These are phyloP conservation scores for Botrytis fabae DNA, from an alignment of 2,329 filamentous ascomycete species.

Conservation along the genomic window DNA sequence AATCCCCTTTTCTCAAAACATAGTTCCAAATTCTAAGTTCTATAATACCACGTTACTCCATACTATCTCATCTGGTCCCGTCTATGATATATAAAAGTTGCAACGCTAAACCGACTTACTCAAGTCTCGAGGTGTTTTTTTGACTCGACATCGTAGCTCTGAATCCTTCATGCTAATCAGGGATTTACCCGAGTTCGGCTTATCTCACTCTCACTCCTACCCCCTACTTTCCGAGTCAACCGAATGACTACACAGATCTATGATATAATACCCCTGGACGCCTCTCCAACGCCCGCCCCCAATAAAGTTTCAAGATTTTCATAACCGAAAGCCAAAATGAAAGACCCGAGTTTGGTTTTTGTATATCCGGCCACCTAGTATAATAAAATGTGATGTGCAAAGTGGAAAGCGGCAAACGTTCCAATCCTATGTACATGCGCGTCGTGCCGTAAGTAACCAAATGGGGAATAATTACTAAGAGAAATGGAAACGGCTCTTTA, in stretches of 20 bases:
- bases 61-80: background rate
- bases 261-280: background rate
- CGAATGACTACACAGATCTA: conserved; percentile 8
- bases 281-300: background rate
- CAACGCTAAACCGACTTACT: background rate
- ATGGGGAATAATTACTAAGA: background rate
- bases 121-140: background rate
- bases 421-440: background rate
- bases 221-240: background rate
- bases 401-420: background rate
- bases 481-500: conserved; percentile 56
- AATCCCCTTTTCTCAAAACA: background rate
- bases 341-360: background rate
- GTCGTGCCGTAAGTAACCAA: background rate
- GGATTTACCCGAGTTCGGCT: background rate
- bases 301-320: background rate
- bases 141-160: background rate
- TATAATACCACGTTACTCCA: background rate
- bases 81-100: background rate
- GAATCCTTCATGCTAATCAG: background rate
- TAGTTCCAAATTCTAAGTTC: background rate
- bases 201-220: background rate
- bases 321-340: background rate
- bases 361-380: background rate
- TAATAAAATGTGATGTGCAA: background rate